Base-by-base conservation (phyloP, 2,329 filamentous ascomycete genomes). In the Penicillium rolfsii region DNA sequence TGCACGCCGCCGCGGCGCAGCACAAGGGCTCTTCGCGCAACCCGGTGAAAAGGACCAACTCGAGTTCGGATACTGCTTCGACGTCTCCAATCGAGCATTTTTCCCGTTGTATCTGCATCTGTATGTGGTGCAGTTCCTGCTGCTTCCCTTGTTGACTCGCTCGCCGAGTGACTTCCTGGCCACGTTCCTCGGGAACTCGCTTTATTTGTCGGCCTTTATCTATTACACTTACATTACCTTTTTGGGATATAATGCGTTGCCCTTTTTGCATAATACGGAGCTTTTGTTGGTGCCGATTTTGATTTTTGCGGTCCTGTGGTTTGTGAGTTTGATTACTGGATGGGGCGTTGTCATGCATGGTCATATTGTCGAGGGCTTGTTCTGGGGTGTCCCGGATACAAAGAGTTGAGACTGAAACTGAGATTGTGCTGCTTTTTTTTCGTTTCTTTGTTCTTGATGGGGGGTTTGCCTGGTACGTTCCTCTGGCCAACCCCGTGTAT, bases 1-100 rank as follows among this genome's bases (percentile, higher is more conserved):
- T 5, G 80, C 82, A 35, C 76, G 83, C 60, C 78, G 84, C 70
- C 74, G 84, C 62, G 74, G 78, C 57, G 74, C 76, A 19, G 78
- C 80, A 52, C 79, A 84, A 70, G 86, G 87, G 2, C 74, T 89
- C 6, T 88, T 89, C 68, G 79, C 82, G 5, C 83, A 85, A 57
- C 81, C 83, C 0, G 79, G 78, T 9, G 78, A 80, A 63, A 83
- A 82, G 33, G 86, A 89, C 57, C 84, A 84, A 61, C 74, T 90
- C 63, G 87, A 89, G 70, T 90, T 89, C 76, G 87, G 87, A 56
- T 90, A 90, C 72, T 89, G 87, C 73, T 89, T 89, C 76, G 87
- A 90, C 77, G 87, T 88, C 22, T 84, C 85, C 0, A 89, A 88
- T 41, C 81, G 87, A 40, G 87, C 87, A 0, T 90, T 89, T 74